A percentile compares a stretch with the other conserved stretches of the same genome.
These are phyloP conservation scores for Tremella fuciformis DNA, from an alignment of 768 basidiomycete species.

Conservation along the genomic window DNA sequence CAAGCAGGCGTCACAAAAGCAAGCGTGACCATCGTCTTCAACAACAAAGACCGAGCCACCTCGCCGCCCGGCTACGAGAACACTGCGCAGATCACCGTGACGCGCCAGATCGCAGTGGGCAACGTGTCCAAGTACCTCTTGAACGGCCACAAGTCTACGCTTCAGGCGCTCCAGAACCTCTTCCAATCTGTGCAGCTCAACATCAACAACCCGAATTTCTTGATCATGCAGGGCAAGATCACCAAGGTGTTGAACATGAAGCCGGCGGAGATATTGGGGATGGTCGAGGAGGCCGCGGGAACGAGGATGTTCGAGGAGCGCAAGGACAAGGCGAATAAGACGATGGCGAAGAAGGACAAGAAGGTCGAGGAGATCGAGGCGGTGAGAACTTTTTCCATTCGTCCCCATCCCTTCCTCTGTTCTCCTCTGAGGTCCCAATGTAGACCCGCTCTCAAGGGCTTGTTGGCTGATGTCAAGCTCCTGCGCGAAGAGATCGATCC, in stretches of 20 bases:
- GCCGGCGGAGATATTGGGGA: conserved; percentile 92
- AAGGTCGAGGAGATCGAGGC: conserved; percentile 82
- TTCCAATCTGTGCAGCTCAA: conserved; percentile 97
- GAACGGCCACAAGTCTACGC: conserved; percentile 89
- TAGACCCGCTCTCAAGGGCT: background rate
- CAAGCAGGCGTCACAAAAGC: conserved; percentile 96
- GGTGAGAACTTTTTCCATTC: too few relatives aligned
- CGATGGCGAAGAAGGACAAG: conserved; percentile 96
- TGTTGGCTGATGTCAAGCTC: conserved; percentile 51
- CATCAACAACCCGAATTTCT: conserved; percentile 99
- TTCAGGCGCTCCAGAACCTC: conserved; percentile 77
- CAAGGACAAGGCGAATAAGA: conserved; percentile 93
- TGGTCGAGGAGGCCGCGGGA: conserved; percentile 98
- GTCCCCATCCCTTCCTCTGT: conserved; percentile 10
- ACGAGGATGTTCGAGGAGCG: conserved; percentile 99
- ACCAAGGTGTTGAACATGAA: conserved; percentile 99
- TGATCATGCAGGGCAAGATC: conserved; percentile 99
- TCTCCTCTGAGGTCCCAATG: background rate
- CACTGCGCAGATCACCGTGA: conserved; percentile 87
- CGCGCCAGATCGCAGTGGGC: conserved; percentile 90
- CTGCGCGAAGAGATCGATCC: conserved; percentile 89
- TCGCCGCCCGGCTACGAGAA: conserved; percentile 80
- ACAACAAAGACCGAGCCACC: conserved; percentile 83
- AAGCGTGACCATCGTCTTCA: conserved; percentile 96
- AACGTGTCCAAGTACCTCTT: conserved; percentile 91